A percentile compares a stretch with the other conserved stretches of the same genome.
Conservation (phyloP, 2,329 filamentous ascomycete species). For the Nothopassalora personata region DNA sequence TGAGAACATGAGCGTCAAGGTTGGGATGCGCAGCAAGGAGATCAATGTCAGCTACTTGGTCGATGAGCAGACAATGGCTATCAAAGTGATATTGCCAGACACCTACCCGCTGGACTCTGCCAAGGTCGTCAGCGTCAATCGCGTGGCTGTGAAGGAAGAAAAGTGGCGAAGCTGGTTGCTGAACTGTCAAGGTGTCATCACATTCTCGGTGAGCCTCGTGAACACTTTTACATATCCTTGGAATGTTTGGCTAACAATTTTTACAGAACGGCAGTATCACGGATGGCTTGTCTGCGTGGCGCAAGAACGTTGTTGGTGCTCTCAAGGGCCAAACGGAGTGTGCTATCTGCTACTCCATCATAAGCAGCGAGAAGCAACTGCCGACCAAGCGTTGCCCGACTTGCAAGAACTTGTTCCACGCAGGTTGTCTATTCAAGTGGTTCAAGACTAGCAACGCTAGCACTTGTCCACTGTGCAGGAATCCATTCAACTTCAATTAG, state of each 20-base stretch:
- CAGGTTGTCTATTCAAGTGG: conserved; percentile 89
- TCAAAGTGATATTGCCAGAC: conserved; percentile 72
- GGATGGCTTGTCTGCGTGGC: conserved; percentile 80
- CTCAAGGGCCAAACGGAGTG: conserved; percentile 93
- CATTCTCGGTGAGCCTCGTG: conserved; percentile 60
- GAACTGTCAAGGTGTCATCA: conserved; percentile 85
- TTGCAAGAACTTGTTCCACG: conserved; percentile 92
- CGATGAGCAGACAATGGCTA: conserved; percentile 78
- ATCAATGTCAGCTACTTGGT: conserved; percentile 80
- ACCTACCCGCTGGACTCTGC: conserved; percentile 80
- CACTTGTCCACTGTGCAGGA: conserved; percentile 87
- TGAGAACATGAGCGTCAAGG: conserved; percentile 60
- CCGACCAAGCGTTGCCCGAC: conserved; percentile 88
- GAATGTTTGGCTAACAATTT: conserved; percentile 4
- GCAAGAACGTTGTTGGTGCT: conserved; percentile 77
- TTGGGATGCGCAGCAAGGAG: conserved; percentile 66
- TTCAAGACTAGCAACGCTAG: conserved; percentile 90
- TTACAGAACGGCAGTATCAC: conserved; percentile 71
- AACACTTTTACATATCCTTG: background rate
- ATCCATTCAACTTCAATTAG: conserved; percentile 66
- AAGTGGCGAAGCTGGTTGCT: conserved; percentile 92
- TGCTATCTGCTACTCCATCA: conserved; percentile 83
- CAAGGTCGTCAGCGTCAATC: conserved; percentile 67
- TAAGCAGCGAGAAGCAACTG: conserved; percentile 79
- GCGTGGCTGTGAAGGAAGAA: conserved; percentile 81